phyloP scores from a whole-genome alignment of 305 asterid species.

The Solanum hybrid region DNA sequence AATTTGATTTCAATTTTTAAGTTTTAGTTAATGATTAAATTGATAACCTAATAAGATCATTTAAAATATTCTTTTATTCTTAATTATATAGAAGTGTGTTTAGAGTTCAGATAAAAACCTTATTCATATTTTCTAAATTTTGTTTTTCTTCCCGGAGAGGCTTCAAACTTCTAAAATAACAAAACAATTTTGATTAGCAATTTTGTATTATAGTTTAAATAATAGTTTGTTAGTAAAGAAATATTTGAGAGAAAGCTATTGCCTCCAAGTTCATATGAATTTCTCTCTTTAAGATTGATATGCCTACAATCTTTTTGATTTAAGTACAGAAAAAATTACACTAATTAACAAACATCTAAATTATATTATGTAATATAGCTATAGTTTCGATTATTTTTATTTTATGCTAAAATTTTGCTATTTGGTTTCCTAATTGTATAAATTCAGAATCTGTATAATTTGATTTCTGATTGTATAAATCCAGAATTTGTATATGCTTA shows the following conservation, averaged over 20 bases:
- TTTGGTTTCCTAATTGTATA: too few relatives aligned
- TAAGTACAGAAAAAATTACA: too few relatives aligned
- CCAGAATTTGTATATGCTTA: too few relatives aligned
- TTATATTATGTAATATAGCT: background rate
- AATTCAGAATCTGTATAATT: too few relatives aligned
- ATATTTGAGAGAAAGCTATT: too few relatives aligned
- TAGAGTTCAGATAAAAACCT: background rate
- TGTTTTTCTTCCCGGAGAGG: background rate
- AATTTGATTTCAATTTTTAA: background rate
- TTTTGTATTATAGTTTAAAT: background rate
- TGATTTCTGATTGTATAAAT: too few relatives aligned
- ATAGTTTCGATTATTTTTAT: too few relatives aligned
- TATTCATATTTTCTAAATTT: background rate
- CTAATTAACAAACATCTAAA: background rate
- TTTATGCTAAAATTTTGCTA: background rate
- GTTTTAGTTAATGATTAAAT: background rate
- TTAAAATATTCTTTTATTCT: background rate
- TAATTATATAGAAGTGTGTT: background rate
- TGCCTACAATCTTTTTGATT: background rate
- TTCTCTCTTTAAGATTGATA: background rate
- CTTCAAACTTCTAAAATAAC: background rate
- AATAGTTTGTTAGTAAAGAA: background rate
- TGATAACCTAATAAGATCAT: background rate
- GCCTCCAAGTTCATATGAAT: background rate
- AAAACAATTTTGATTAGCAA: background rate